A percentile compares a stretch with the other conserved stretches of the same genome.
phyloP scores from a whole-genome alignment of 306 rosid species.

The Lagenaria siceraria region DNA sequence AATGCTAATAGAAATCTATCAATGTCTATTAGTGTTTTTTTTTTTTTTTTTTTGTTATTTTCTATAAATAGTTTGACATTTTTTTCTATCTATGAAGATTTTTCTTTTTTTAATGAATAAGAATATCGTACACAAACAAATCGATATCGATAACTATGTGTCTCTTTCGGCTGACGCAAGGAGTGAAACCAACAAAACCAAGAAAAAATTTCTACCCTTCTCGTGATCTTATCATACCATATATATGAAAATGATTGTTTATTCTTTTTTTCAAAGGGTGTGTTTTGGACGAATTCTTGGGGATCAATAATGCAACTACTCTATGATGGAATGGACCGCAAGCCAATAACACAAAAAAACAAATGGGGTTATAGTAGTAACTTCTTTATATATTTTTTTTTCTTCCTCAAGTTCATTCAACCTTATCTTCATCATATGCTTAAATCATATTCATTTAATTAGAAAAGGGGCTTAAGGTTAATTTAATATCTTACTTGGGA shows the following conservation, averaged over 20 bases:
- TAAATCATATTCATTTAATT: too few species aligned
- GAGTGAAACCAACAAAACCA: neutral
- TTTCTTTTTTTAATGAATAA: too few species aligned
- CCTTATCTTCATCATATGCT: neutral
- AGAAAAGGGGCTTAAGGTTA: too few species aligned
- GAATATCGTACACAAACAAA: neutral
- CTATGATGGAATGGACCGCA: neutral
- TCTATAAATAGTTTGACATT: too few species aligned
- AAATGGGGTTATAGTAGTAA: too few species aligned
- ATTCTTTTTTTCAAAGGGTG: neutral
- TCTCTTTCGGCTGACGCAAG: neutral
- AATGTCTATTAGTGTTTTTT: too few species aligned
- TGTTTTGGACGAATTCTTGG: neutral
- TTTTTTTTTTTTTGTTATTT: too few species aligned
- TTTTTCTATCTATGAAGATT: too few species aligned
- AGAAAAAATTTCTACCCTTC: neutral
- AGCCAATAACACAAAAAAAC: neutral
- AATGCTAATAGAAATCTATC: too few species aligned
- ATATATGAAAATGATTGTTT: neutral
- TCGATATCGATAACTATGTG: neutral
- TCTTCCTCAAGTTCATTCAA: neutral
- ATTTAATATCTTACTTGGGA: conserved; percentile 11
- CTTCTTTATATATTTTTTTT: too few species aligned
- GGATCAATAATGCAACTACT: neutral
- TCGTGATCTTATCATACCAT: neutral